Conservation (phyloP, 2,329 filamentous ascomycete species). For the Aspergillus fischeri region DNA sequence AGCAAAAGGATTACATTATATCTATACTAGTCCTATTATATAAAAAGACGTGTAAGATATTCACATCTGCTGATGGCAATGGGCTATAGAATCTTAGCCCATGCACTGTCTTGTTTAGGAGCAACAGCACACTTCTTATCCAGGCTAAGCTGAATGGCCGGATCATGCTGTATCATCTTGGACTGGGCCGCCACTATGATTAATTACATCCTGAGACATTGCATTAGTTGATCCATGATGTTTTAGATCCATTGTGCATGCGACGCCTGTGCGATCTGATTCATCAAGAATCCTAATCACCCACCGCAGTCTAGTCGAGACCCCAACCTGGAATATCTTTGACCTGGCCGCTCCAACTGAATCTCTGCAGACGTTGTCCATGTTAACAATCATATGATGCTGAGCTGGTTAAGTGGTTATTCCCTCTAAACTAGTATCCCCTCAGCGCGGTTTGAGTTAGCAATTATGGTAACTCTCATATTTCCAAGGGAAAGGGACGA, state of each 20-base stretch:
- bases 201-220: background rate
- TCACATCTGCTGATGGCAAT: constrained; percentile 1
- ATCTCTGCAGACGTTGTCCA: too few species aligned
- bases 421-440: too few species aligned
- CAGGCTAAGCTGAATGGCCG: background rate
- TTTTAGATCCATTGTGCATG: background rate
- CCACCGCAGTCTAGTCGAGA: background rate
- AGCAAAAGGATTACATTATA: background rate
- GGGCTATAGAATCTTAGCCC: constrained; percentile 1
- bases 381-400: too few species aligned
- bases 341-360: background rate
- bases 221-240: too few species aligned
- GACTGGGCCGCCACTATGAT: background rate
- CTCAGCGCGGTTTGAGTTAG: too few species aligned
- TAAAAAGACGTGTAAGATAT: background rate
- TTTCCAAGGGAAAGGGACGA: too few species aligned
- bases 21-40: background rate
- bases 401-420: too few species aligned
- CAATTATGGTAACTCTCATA: too few species aligned
- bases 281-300: background rate
- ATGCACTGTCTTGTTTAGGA: background rate
- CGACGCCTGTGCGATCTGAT: background rate
- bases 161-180: background rate
- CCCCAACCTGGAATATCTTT: background rate
- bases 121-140: background rate